Evolutionary conservation across 2,329 filamentous ascomycete genomes (phyloP), one percentile per base, ranked within the genome.

Genomic region (Fusarium begoniae): DNA sequence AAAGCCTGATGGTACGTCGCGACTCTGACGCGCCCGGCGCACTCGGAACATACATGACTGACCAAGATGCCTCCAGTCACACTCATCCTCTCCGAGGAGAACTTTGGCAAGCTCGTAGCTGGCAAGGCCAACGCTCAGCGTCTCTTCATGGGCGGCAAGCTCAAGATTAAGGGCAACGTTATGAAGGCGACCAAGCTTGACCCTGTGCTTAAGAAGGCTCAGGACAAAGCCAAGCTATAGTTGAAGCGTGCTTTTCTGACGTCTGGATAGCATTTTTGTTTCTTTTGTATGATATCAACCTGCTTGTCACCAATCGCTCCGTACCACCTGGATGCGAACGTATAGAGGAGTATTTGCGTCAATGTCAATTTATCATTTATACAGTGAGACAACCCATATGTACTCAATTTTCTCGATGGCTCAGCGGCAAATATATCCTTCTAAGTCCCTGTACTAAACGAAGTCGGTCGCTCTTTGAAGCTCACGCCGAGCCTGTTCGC

Each of bases 121-220:
- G 96, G 96, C 82, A 94, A 97, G 87, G 94, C 94, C 79, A 98
- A 98, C 81, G 95, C 96, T 65, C 96, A 99, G 88, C 91, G 92
- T 78, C 87, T 99, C 74, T 98, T 98, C 86, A 98, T 99, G 96
- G 90, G 90, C n/a, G 96, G 96, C 79, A 98, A 98, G 89, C 88
- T 99, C 81, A 99, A 98, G 93, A 90, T 98, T 82, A 97, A 95
- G 90, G 96, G 96, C 73, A 95, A 98, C 83, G 91, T 98, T 70
- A 98, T 98, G 96, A 98, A 98, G 90, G 93, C 96, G 43, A 98
- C 95, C 69, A 98, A 97, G 91, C 90, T 98, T 85, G 95, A 98
- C 85, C 93, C 94, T 45, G 93, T 98, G 79, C 86, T 98, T 75
- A 95, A 94, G 89, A 96, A 95, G 88, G 93, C 94, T 43, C 92